Base-by-base conservation (phyloP, 1,284 basidiomycete species). In the Cutaneotrichosporon spelunceum region DNA sequence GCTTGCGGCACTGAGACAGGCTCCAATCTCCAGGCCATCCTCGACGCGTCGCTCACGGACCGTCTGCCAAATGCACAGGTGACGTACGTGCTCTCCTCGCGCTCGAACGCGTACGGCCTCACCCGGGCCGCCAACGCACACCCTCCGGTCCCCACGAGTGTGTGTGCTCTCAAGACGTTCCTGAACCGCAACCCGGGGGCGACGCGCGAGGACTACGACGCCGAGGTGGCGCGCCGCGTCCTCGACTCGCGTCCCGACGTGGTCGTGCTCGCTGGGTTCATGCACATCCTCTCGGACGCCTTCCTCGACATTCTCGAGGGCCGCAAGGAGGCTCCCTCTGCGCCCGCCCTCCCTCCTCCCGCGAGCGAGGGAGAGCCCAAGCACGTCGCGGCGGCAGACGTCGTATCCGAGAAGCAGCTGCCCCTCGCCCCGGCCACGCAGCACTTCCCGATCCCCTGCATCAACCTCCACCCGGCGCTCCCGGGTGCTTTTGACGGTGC, bases 401-500 rank as follows among this genome's bases (percentile, higher is more conserved):
- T 61, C 13, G 49, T 54, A 19, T 11, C 29, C 11, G 42, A 33
- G 10, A 30, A 21, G 21, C 34, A 36, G 27, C 61, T 70, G 16
- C 70, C 72, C 21, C 27, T 39, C 13, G 64, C 65, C 10, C 64
- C 72, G 13, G 36, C 39, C 19, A 67, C 57, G 26, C 70, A 69
- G 56, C n/a, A 16, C 10, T 80, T 80, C 59, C 82, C 84, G 6
- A 86, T 95, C 7, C 89, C 91, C 0, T 90, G 96, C 68, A 96
- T 99, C 82, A 99, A 99, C 76, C 82, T 99, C 11, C 96, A 99
- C 73, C 95, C 96, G 10, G 96, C 95, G 6, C 82, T 99, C 2
- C 96, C 96, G 0, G 91, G 91, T 0, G 87, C 89, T 7, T 99
- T 99, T 70, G 94, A 97, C 70, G 96, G 96, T 10, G 87, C 92